Base-by-base conservation (phyloP, 1,284 basidiomycete species). In the Tremellales sp. region DNA sequence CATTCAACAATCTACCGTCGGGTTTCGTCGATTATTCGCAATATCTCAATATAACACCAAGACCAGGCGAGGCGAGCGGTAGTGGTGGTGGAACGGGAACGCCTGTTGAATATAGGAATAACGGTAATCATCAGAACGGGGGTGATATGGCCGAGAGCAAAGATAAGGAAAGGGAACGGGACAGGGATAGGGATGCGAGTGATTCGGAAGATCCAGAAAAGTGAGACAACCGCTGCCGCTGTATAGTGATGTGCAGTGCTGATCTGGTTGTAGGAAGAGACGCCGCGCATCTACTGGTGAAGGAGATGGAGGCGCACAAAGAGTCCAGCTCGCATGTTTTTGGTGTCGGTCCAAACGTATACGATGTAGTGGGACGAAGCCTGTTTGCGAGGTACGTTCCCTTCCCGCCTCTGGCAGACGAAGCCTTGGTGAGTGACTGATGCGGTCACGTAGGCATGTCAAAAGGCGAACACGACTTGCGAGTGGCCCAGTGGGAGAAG, bases 261-360 rank as follows among this genome's bases (percentile, higher is more conserved):
- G 33, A 17, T n/a, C 33, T 36, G 33, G 19, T 36, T 7, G 5
- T 40, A 40, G 39, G 7, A 48, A 35, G 24, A 40, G 36, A 48
- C 37, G 40, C n/a, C 4, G 46, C n/a, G 21, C 40, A 15, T 19
- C 39, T 15, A 35, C 39, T 11, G 46, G 23, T 40, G 39, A 40
- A 22, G 39, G 21, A 7, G 39, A 48, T 21, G 49, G 44, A n/a
- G 33, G 33, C 15, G 40, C 40, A 17, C 48, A 51, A n/a, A 40
- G 65, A 36, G 65, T 64, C 4, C 61, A 60, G 31, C 57, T 70
- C 6, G 68, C 68, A 10, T 70, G 68, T 46, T 66, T 67, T 42
- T 61, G 61, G 44, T 76, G 75, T 51, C 58, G 75, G 10, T 58
- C 66, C 1, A 76, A 75, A 48, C 58, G 73, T 15, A 71, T 73